Evolutionary conservation across 768 basidiomycete genomes (phyloP).

Genomic region (Pleurotus salmoneostramineus): DNA sequence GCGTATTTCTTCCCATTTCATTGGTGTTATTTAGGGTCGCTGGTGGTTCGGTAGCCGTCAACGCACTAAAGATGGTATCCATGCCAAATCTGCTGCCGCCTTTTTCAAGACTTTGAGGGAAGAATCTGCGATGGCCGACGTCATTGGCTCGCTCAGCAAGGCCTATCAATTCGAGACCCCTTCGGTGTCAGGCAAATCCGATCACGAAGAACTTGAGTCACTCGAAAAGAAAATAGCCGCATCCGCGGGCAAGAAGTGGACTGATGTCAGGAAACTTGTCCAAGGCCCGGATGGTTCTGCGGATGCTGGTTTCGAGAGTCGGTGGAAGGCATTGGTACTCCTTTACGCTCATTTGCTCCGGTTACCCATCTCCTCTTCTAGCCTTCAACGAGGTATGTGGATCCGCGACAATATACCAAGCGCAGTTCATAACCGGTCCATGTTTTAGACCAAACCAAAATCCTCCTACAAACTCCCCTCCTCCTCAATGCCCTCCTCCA

Average conservation of each 20-base stretch:
- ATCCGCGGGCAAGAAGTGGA: constrained; percentile 52
- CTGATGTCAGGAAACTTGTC: constrained; percentile 38
- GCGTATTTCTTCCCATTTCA: background rate
- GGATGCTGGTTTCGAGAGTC: constrained; percentile 31
- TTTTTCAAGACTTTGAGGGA: constrained; percentile 91
- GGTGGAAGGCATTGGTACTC: constrained; percentile 61
- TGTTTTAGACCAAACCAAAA: constrained; percentile 57
- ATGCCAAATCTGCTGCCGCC: constrained; percentile 73
- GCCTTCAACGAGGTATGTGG: constrained; percentile 61
- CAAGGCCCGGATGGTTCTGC: constrained; percentile 15
- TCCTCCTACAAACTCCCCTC: constrained; percentile 70
- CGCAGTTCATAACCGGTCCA: background rate
- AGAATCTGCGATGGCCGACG: constrained; percentile 65
- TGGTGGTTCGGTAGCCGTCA: constrained; percentile 97
- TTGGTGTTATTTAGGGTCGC: constrained; percentile 46
- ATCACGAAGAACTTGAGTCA: constrained; percentile 36
- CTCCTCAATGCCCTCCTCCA: constrained; percentile 79
- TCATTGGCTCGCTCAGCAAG: constrained; percentile 67
- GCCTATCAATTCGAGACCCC: constrained; percentile 59
- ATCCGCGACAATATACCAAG: background rate
- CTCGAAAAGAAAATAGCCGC: constrained; percentile 49
- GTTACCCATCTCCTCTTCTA: constrained; percentile 45
- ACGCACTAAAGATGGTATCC: constrained; percentile 89
- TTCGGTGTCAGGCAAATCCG: constrained; percentile 19
- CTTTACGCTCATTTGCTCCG: constrained; percentile 86